Base-by-base conservation (phyloP, 148 eudicot genomes). In the Amaranthus hypochondriacus region DNA sequence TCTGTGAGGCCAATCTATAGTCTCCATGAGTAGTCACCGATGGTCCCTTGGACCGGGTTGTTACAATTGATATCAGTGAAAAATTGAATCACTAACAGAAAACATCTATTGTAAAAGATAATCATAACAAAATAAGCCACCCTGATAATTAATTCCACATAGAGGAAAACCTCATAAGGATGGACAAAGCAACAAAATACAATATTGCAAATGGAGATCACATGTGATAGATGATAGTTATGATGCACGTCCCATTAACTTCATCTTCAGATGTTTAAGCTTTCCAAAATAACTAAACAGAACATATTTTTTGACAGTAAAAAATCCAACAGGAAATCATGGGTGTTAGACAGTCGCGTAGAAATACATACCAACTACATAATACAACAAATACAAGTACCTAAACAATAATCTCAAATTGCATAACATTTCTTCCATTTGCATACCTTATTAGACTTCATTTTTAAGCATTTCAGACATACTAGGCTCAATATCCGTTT, bases 401-500 rank as follows among this genome's bases (percentile, higher is more conserved):
- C 11, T 6, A 18, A 56, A 64, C 61, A 74, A 64, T 42, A 18
- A 15, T n/a, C 44, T 8, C 46, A 28, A 61, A 18, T 52, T n/a
- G 14, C 52, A 59, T 9, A 12, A 12, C 54, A 0, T 15, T 47
- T 9, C 6, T 2, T 18, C 51, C 18, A 69, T 14, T 9, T 21
- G 56, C 60, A 56, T 80, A 92, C 96, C 98, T 89, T 92, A 75
- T 79, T 82, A 50, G 73, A 85, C 75, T 86, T 89, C 71, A 89
- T 21, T 76, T 90, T 88, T 76, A 92, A 75, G 70, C 98, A 90
- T 74, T 90, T 90, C 55, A 92, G 76, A 72, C 96, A 92, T 28
- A 92, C 7, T 59, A 79, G 48, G 68, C 87, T 77, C 54, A 90
- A 68, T 83, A 92, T 55, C 48, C 80, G 80, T 67, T 80, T 90